Evolutionary conservation across 1,284 basidiomycete species (phyloP).

Genomic region (Apiotrichum veenhuisii): DNA sequence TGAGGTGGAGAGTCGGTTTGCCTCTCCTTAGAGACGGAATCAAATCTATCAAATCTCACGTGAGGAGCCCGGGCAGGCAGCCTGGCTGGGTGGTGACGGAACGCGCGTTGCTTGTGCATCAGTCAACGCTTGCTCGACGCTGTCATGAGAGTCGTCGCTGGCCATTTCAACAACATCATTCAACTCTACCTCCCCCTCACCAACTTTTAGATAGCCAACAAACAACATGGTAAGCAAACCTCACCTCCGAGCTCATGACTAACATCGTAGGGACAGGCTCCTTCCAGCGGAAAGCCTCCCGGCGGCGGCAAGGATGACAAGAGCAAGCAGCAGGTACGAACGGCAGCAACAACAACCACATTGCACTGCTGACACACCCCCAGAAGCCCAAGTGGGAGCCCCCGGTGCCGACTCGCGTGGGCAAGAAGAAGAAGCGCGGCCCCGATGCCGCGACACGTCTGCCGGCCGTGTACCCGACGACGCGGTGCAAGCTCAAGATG

Average conservation of each 20-base stretch:
- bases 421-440: slow-evolving; percentile 88
- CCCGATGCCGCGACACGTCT: slow-evolving; percentile 89
- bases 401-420: slow-evolving; percentile 92
- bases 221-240: slow-evolving; percentile 10
- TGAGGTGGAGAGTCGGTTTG: background rate
- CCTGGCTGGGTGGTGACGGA: background rate
- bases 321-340: slow-evolving; percentile 59
- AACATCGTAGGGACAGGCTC: slow-evolving; percentile 66
- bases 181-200: background rate
- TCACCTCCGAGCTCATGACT: background rate
- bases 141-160: slow-evolving; percentile 3
- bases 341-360: too few relatives aligned
- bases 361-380: background rate
- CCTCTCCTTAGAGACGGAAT: too few relatives aligned
- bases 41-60: too few relatives aligned
- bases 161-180: background rate
- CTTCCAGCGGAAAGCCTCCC: slow-evolving; percentile 58
- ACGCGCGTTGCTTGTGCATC: background rate
- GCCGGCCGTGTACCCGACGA: slow-evolving; percentile 89
- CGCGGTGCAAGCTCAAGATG: slow-evolving; percentile 90
- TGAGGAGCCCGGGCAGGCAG: too few relatives aligned
- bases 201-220: background rate
- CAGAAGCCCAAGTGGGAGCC: slow-evolving; percentile 93
- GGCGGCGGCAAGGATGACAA: slow-evolving; percentile 52
- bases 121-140: background rate